Percentiles rank a stretch among this genome's conserved stretches.
Conservation (phyloP, 192 early-diverging fungal genomes). For the Podila clonocystis region DNA sequence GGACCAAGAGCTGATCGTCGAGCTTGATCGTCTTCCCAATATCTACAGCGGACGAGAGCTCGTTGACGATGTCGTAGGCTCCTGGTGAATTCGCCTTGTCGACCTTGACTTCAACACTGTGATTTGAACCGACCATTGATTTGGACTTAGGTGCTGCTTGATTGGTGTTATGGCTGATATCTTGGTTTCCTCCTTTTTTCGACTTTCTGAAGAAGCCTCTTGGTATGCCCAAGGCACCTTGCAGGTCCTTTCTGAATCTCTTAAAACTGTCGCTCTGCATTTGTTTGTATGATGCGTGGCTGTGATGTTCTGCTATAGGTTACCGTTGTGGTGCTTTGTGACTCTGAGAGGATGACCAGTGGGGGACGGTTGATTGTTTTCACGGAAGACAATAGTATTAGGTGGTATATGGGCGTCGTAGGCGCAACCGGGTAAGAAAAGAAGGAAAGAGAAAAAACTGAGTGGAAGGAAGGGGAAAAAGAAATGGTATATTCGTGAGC, state of each 20-base stretch:
- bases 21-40: neutral
- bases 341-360: neutral
- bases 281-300: neutral
- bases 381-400: neutral
- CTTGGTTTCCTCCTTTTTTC: constrained; percentile 14
- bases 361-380: neutral
- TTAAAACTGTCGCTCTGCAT: constrained; percentile 48
- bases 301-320: neutral
- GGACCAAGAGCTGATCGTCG: neutral
- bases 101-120: neutral
- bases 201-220: constrained; percentile 20
- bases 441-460: constrained; percentile 5
- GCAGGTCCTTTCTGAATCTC: constrained; percentile 31
- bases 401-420: neutral
- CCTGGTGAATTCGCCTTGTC: neutral
- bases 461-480: neutral
- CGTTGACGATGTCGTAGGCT: neutral
- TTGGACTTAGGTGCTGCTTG: constrained; percentile 4
- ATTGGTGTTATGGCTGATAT: neutral
- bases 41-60: neutral
- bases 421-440: neutral
- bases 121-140: neutral
- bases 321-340: neutral
- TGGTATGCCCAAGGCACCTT: constrained; percentile 19
- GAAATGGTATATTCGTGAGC: neutral